Percentiles rank a stretch among this genome's conserved stretches.
Evolutionary conservation across 108 stramenopile genomes (phyloP).

Genomic region (Cyclotella choctawhatcheeana): DNA sequence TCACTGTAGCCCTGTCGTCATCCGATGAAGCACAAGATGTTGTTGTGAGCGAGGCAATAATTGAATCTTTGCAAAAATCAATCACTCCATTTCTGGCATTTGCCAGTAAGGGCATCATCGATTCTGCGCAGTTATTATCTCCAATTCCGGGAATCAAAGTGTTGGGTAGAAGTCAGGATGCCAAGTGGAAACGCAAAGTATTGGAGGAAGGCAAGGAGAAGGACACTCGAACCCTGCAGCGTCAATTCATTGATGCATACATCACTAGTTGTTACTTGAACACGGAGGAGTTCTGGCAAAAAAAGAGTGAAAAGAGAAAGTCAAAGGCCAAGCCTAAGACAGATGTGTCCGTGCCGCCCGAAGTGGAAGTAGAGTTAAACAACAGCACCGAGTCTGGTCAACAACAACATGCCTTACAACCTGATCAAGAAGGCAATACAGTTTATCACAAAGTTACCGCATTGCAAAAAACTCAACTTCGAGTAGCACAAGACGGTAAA

Average conservation of each 20-base stretch:
- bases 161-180: not conserved
- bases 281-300: not conserved
- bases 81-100: not conserved
- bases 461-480: not conserved
- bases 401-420: not conserved
- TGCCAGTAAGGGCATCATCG: not conserved
- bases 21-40: not conserved
- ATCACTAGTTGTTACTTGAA: not conserved
- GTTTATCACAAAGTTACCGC: not conserved
- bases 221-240: not conserved
- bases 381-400: not conserved
- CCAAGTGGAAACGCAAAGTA: not conserved
- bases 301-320: not conserved
- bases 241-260: not conserved
- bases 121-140: not conserved
- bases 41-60: not conserved
- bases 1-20: not conserved
- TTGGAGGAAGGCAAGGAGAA: not conserved
- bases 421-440: not conserved
- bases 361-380: not conserved
- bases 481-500: not conserved
- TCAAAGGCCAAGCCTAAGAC: not conserved
- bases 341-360: not conserved
- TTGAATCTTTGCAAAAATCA: not conserved
- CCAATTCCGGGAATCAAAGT: not conserved